A percentile compares a stretch with the other conserved stretches of the same genome.
Evolutionary conservation across 1,139 yeast genomes (phyloP).

Genomic region (Suhomyces wounanorum): DNA sequence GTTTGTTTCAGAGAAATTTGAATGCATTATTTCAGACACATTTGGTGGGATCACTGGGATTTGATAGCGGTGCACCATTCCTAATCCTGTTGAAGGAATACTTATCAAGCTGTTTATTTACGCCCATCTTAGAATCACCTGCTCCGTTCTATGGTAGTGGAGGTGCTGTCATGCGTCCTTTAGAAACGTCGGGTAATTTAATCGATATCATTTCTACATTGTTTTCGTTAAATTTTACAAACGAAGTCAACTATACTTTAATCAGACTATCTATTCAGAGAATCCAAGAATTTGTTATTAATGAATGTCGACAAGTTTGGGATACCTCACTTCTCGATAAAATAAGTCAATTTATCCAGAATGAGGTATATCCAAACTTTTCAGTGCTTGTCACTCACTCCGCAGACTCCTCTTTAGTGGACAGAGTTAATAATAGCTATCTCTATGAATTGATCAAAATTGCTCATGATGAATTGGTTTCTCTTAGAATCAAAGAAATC

Average conservation of each 20-base stretch:
- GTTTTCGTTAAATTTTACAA: constrained; percentile 31
- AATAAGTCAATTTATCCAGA: constrained; percentile 41
- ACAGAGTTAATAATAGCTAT: constrained; percentile 19
- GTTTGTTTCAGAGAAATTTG: constrained; percentile 29
- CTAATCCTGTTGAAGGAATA: constrained; percentile 10
- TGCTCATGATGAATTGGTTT: constrained; percentile 47
- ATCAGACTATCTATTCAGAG: constrained; percentile 44
- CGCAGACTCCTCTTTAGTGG: constrained; percentile 18
- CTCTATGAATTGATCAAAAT: constrained; percentile 39
- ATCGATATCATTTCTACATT: constrained; percentile 21
- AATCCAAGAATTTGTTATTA: constrained; percentile 39
- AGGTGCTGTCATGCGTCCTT: background rate
- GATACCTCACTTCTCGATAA: constrained; percentile 38
- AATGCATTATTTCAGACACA: constrained; percentile 27
- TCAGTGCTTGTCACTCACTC: constrained; percentile 27
- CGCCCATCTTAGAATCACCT: constrained; percentile 3
- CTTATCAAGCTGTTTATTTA: constrained; percentile 12
- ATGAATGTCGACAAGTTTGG: constrained; percentile 44
- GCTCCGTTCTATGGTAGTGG: background rate
- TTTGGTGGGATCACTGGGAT: constrained; percentile 11
- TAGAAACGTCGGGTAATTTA: constrained; percentile 10
- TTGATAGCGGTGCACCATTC: constrained; percentile 8
- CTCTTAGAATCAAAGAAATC: constrained; percentile 61
- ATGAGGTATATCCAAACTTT: constrained; percentile 43
- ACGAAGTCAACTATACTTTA: constrained; percentile 40